Base-by-base conservation (phyloP, 2,329 filamentous ascomycete genomes). In the Fusarium humuli region DNA sequence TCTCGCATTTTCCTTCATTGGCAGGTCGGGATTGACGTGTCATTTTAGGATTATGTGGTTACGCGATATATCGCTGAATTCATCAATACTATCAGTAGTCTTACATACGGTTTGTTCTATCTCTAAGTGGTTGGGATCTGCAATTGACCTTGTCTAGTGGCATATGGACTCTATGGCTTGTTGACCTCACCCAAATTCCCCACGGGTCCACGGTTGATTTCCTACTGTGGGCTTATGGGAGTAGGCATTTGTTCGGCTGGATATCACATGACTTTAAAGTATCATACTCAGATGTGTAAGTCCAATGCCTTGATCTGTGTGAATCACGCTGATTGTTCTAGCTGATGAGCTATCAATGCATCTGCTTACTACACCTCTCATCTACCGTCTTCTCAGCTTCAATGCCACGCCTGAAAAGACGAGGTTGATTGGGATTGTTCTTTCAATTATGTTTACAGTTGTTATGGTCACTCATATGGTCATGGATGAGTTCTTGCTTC, bases 1-100 rank as follows among this genome's bases (percentile, higher is more conserved):
- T 14, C 52, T 14, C 42, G 44, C 6, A n/a, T n/a, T n/a, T n/a
- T n/a, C n/a, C n/a, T n/a, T n/a, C n/a, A n/a, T n/a, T n/a, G n/a
- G n/a, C n/a, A n/a, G n/a, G n/a, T n/a, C n/a, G n/a, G n/a, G n/a
- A n/a, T n/a, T 68, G n/a, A 64, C 32, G 25, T 49, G 44, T 66
- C 29, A 53, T 57, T 18, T 34, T 40, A 78, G 77, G 77, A 79
- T 29, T 84, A 84, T 74, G 76, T 80, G 11, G 71, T 84, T 14
- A 83, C 82, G 11, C 73, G 79, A 22, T 83, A 81, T 32, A 73
- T 83, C 22, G 82, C 81, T 7, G 82, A 84, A 50, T 83, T 84
- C 40, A 79, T 83, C 68, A 84, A 84, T 61, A 83, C 81, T 1
- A 65, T 83, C 3, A 83, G 81, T 58, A 84, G 81, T 56, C 65